phyloP scores from a whole-genome alignment of 768 basidiomycete species.

The Mycena chlorophos region DNA sequence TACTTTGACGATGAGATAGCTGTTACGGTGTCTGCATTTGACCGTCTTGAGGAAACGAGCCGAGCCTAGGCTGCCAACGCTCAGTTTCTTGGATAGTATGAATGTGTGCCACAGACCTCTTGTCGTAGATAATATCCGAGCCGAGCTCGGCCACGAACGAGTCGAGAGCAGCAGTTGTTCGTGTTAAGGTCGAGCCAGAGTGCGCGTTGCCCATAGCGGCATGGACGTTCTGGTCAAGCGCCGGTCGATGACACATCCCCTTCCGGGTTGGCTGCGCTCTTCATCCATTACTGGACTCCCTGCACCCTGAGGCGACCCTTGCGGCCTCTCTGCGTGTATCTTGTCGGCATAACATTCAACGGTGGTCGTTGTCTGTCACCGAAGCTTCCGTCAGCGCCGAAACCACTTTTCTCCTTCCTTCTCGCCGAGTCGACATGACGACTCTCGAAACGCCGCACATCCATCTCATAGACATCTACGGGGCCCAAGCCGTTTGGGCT shows the following conservation, averaged over 20 bases:
- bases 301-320: too few species aligned
- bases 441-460: too few species aligned
- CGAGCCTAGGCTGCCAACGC: constrained; percentile 55
- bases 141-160: constrained; percentile 90
- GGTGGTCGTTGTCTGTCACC: too few species aligned
- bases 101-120: constrained; percentile 57
- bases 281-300: too few species aligned
- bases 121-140: constrained; percentile 85
- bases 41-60: constrained; percentile 84
- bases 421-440: too few species aligned
- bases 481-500: too few species aligned
- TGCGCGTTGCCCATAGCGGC: constrained; percentile 81
- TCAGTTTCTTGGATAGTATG: background rate
- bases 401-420: too few species aligned
- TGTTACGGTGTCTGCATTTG: constrained; percentile 80
- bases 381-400: too few species aligned
- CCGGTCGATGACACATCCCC: background rate
- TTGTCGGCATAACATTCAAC: too few species aligned
- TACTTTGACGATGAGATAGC: constrained; percentile 87
- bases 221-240: background rate
- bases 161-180: constrained; percentile 80
- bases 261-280: too few species aligned
- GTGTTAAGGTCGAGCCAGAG: constrained; percentile 67
- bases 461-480: too few species aligned
- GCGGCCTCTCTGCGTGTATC: too few species aligned